Percentiles rank a stretch among this genome's conserved stretches.
Evolutionary conservation across 177 flowering plant species (phyloP).

Genomic region (Vitis hybrid): DNA sequence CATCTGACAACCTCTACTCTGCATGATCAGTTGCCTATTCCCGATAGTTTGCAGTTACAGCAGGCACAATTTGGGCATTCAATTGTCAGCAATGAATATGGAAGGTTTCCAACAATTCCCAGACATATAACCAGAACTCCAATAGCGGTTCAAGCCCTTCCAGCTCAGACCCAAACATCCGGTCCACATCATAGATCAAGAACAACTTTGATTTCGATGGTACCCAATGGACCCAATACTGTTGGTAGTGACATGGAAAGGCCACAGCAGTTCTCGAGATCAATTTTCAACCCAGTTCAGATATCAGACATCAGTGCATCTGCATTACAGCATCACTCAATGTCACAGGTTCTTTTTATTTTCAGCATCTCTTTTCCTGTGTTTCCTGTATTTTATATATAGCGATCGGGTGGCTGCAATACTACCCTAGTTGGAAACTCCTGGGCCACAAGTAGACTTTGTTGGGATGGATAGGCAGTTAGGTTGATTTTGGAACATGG

Average conservation of each 20-base stretch:
- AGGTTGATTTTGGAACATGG: too few species aligned
- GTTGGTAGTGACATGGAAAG: slow-evolving; percentile 26
- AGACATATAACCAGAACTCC: slow-evolving; percentile 49
- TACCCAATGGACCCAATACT: slow-evolving; percentile 19
- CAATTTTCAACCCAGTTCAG: slow-evolving; percentile 16
- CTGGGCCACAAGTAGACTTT: too few species aligned
- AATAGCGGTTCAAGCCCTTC: slow-evolving; percentile 67
- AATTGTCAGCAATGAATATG: slow-evolving; percentile 30
- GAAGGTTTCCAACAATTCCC: slow-evolving; percentile 31
- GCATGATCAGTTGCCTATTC: slow-evolving; percentile 25
- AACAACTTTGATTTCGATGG: slow-evolving; percentile 17
- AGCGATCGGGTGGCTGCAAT: not conserved
- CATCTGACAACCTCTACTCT: slow-evolving; percentile 17
- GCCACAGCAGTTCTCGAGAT: slow-evolving; percentile 32
- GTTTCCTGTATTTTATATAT: not conserved
- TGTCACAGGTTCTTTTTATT: slow-evolving; percentile 29
- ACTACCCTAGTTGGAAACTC: too few species aligned
- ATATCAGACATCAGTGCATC: slow-evolving; percentile 25
- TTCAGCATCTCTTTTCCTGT: not conserved
- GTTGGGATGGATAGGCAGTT: too few species aligned
- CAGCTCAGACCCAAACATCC: slow-evolving; percentile 42
- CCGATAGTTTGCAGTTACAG: slow-evolving; percentile 35
- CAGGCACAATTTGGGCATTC: slow-evolving; percentile 31
- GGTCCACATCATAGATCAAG: slow-evolving; percentile 31
- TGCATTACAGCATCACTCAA: slow-evolving; percentile 26